Evolutionary conservation across 2,329 filamentous ascomycete species (phyloP).

Genomic region (Arthrobotrys conoides): DNA sequence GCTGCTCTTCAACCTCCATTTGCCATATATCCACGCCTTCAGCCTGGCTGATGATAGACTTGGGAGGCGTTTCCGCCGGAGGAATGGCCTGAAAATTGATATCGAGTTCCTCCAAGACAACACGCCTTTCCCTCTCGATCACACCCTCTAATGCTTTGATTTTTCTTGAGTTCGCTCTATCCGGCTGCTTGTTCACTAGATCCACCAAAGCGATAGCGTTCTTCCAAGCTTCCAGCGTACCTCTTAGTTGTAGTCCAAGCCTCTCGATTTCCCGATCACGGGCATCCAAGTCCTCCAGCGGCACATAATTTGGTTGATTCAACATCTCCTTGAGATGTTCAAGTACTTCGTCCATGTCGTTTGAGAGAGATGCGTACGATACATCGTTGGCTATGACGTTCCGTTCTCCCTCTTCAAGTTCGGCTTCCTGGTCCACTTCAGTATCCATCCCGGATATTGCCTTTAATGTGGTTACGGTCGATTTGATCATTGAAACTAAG

Average conservation of each 20-base stretch:
- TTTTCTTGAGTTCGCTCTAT: conserved; percentile 78
- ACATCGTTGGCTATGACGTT: conserved; percentile 70
- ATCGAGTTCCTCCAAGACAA: conserved; percentile 74
- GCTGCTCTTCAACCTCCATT: conserved; percentile 65
- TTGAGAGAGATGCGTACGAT: conserved; percentile 77
- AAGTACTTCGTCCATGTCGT: conserved; percentile 82
- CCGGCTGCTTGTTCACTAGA: conserved; percentile 88
- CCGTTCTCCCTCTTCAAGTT: conserved; percentile 65
- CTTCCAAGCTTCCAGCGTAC: conserved; percentile 91
- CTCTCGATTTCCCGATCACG: conserved; percentile 90
- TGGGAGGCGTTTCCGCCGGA: conserved; percentile 8
- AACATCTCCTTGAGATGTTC: conserved; percentile 85
- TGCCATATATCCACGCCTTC: conserved; percentile 71
- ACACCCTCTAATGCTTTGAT: conserved; percentile 67
- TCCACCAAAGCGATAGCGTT: conserved; percentile 93
- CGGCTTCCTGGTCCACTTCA: conserved; percentile 63
- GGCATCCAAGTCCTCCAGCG: conserved; percentile 92
- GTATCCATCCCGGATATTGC: conserved; percentile 76
- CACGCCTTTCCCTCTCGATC: conserved; percentile 75
- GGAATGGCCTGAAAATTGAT: conserved; percentile 60
- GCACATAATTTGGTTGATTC: conserved; percentile 96
- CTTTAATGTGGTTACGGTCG: conserved; percentile 79
- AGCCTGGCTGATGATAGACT: conserved; percentile 70
- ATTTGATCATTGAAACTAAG: conserved; percentile 79
- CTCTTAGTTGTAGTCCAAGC: conserved; percentile 87